Conservation (phyloP, 306 rosid genomes). For the Quillaja saponaria region DNA sequence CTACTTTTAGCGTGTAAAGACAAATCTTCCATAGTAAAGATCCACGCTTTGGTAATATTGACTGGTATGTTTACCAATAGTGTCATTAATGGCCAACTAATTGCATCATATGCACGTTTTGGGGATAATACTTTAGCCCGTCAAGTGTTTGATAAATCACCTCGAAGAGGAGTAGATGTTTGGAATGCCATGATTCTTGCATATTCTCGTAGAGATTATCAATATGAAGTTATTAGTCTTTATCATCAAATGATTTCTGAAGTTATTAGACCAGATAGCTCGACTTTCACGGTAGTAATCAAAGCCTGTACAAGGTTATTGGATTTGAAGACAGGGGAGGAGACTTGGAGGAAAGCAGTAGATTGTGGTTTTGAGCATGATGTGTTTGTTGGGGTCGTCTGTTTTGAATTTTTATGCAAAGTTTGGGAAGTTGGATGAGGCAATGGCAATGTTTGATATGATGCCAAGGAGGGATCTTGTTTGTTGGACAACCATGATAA, state of each 20-base stretch:
- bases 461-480: constrained; percentile 48
- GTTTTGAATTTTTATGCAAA: constrained; percentile 46
- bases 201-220: constrained; percentile 34
- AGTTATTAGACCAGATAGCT: constrained; percentile 48
- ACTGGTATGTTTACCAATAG: constrained; percentile 26
- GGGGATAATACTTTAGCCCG: constrained; percentile 34
- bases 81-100: constrained; percentile 33
- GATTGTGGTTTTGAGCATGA: constrained; percentile 39
- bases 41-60: constrained; percentile 44
- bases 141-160: constrained; percentile 37
- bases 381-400: constrained; percentile 45
- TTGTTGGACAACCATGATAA: constrained; percentile 50
- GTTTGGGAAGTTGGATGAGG: constrained; percentile 43
- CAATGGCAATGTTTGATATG: constrained; percentile 30
- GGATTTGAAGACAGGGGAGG: constrained; percentile 42
- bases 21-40: constrained; percentile 29
- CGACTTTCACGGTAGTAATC: constrained; percentile 41
- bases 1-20: constrained; percentile 39
- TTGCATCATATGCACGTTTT: constrained; percentile 23
- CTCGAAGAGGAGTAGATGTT: constrained; percentile 31
- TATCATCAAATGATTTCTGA: constrained; percentile 35
- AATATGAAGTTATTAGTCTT: constrained; percentile 34
- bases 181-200: constrained; percentile 53
- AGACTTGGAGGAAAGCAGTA: constrained; percentile 44
- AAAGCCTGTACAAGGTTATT: constrained; percentile 39